Percentiles rank a stretch among this genome's conserved stretches.
These are phyloP conservation scores for Sophora flavescens DNA, from an alignment of 306 rosid genomes.

Conservation along the genomic window DNA sequence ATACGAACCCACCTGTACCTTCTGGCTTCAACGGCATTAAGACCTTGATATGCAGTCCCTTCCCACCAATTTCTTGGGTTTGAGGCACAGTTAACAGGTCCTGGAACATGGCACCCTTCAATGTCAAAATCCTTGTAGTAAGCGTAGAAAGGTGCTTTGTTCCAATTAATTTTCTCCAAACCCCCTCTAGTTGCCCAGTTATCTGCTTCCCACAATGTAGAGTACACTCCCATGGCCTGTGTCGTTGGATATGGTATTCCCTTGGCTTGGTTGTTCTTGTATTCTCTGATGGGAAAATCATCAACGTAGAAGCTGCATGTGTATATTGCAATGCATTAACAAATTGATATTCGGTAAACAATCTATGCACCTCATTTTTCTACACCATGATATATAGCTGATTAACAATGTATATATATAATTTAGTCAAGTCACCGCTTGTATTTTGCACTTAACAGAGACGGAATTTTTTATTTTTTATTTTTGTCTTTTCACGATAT, in stretches of 20 bases:
- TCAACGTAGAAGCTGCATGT: constrained; percentile 75
- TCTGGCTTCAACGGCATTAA: constrained; percentile 60
- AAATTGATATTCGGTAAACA: neutral
- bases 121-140: constrained; percentile 89
- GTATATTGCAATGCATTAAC: neutral
- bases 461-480: no score
- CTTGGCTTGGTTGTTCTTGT: constrained; percentile 81
- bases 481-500: no score
- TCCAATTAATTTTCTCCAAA: constrained; percentile 92
- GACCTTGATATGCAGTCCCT: constrained; percentile 62
- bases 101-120: constrained; percentile 84
- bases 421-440: no score
- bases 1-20: constrained; percentile 87
- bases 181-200: constrained; percentile 99
- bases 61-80: constrained; percentile 94
- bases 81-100: constrained; percentile 66
- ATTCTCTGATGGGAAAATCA: constrained; percentile 74
- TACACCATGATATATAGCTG: no score
- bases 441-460: no score
- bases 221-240: constrained; percentile 87
- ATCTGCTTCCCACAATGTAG: constrained; percentile 95
- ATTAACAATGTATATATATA: no score
- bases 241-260: constrained; percentile 74
- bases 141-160: constrained; percentile 82
- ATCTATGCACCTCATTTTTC: no score